Percentiles rank a stretch among this genome's conserved stretches.
Evolutionary conservation across 2,329 filamentous ascomycete species (phyloP).

Genomic region (Fusarium buxicola): DNA sequence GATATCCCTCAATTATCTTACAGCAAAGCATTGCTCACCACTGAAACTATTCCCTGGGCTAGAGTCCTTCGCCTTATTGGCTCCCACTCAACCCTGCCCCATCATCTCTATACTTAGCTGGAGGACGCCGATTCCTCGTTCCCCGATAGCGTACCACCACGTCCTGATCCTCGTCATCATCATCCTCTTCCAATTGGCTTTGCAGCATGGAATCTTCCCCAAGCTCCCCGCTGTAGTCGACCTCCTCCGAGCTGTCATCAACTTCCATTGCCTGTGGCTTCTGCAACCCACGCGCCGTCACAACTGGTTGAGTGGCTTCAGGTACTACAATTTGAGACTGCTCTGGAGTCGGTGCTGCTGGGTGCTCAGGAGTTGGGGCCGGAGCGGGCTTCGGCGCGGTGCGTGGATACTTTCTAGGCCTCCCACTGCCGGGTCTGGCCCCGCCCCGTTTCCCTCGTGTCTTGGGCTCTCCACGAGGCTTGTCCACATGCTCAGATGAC

Average conservation of each 20-base stretch:
- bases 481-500: conserved; percentile 20
- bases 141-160: conserved; percentile 47
- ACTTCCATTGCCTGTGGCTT: conserved; percentile 8
- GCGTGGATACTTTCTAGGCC: conserved; percentile 54
- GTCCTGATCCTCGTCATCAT: conserved; percentile 50
- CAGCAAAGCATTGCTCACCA: conserved; percentile 7
- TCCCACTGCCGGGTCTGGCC: conserved; percentile 53
- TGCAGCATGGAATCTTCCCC: conserved; percentile 31
- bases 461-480: conserved; percentile 44
- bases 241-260: conserved; percentile 43
- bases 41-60: background rate
- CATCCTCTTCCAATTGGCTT: conserved; percentile 42
- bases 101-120: conserved; percentile 53
- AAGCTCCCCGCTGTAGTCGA: conserved; percentile 47
- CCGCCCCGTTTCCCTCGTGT: conserved; percentile 53
- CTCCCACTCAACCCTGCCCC: conserved; percentile 37
- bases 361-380: conserved; percentile 5
- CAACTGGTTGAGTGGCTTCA: conserved; percentile 20
- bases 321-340: conserved; percentile 28
- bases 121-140: conserved; percentile 49
- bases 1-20: conserved; percentile 18
- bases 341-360: conserved; percentile 13
- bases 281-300: conserved; percentile 14
- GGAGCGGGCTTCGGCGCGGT: conserved; percentile 34
- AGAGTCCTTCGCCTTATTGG: conserved; percentile 13